Evolutionary conservation across 2,329 filamentous ascomycete species (phyloP).

Genomic region (Alternaria metachromatica): DNA sequence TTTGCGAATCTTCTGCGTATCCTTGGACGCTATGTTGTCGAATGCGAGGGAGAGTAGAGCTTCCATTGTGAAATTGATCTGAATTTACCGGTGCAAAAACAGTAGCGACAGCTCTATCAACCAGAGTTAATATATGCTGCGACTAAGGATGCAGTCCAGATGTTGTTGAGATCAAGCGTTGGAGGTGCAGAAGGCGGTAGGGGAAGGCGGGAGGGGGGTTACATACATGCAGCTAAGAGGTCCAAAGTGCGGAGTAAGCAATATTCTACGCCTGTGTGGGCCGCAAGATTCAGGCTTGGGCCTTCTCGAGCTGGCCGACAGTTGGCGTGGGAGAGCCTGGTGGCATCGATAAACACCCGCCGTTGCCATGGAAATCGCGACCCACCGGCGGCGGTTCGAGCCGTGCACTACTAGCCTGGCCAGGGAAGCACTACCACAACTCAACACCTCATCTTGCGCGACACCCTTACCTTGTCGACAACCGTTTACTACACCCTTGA

Average conservation of each 20-base stretch:
- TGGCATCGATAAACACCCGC: conserved; percentile 28
- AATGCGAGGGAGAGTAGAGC: conserved; percentile 90
- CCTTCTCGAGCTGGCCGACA: conserved; percentile 9
- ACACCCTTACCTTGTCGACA: conserved; percentile 14
- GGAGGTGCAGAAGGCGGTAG: conserved; percentile 26
- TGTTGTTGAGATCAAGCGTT: conserved; percentile 14
- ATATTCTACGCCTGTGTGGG: conserved; percentile 35
- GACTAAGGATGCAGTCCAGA: conserved; percentile 10
- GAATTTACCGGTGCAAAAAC: conserved; percentile 2
- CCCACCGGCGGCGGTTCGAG: conserved; percentile 15
- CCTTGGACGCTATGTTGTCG: conserved; percentile 93
- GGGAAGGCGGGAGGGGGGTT: conserved; percentile 17
- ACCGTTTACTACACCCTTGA: background rate
- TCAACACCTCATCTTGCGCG: conserved; percentile 11
- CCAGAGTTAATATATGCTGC: conserved; percentile 4
- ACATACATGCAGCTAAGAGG: conserved; percentile 36
- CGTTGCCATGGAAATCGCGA: conserved; percentile 21
- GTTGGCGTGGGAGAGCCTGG: conserved; percentile 8
- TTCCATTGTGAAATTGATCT: conserved; percentile 69
- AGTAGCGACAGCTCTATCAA: conserved; percentile 11
- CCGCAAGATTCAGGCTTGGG: conserved; percentile 24
- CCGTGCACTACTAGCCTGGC: conserved; percentile 19
- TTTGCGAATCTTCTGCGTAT: conserved; percentile 88
- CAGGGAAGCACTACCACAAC: conserved; percentile 3
- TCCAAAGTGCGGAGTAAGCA: conserved; percentile 35